A percentile compares a stretch with the other conserved stretches of the same genome.
Conservation (phyloP, 768 basidiomycete genomes). For the Naematelia aurantialba region DNA sequence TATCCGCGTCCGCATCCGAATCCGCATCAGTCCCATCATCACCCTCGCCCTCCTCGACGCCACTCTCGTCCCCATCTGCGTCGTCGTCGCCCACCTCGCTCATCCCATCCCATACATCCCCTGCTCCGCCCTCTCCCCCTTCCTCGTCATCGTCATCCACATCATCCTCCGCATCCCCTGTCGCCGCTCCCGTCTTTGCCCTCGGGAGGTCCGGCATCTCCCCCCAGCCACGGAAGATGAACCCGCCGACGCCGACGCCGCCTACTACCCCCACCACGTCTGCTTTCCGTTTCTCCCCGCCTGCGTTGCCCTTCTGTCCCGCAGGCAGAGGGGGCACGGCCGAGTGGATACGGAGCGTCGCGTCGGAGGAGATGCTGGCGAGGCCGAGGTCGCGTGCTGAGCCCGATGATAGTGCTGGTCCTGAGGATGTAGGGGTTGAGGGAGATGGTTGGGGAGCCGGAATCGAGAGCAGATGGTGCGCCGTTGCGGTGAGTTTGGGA, state of each 20-base stretch:
- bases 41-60: conserved; percentile 6
- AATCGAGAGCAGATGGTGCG: conserved; percentile 38
- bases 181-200: conserved; percentile 8
- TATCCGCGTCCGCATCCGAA: too few species aligned
- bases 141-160: conserved; percentile 22
- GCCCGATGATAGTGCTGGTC: too few species aligned
- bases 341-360: conserved; percentile 26
- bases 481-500: conserved; percentile 33
- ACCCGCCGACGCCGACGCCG: conserved; percentile 31
- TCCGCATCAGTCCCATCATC: not conserved
- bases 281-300: conserved; percentile 22
- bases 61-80: conserved; percentile 18
- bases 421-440: conserved; percentile 15
- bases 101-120: conserved; percentile 27
- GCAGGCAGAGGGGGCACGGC: conserved; percentile 19
- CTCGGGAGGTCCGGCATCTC: conserved; percentile 8
- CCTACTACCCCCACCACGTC: conserved; percentile 26
- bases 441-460: conserved; percentile 13
- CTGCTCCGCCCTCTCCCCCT: conserved; percentile 25
- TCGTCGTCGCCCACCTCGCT: conserved; percentile 23
- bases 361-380: conserved; percentile 21
- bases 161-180: conserved; percentile 6
- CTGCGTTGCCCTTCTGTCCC: conserved; percentile 17
- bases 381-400: not conserved
- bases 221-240: conserved; percentile 28